These are phyloP conservation scores for Ophiosphaerella korrae DNA, from an alignment of 2,329 filamentous ascomycete genomes.

Conservation along the genomic window DNA sequence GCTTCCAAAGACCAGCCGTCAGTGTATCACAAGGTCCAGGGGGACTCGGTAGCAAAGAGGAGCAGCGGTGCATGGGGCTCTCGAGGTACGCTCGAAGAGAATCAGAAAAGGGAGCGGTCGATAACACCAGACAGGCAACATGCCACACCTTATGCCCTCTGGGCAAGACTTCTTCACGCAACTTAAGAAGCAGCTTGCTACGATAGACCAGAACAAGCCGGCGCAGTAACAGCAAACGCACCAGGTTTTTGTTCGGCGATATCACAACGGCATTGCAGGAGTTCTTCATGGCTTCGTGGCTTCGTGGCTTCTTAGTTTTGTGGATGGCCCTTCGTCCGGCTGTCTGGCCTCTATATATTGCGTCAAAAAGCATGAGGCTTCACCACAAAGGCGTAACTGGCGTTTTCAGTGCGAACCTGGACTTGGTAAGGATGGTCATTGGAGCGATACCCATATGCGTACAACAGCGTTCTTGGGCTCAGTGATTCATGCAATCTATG, in stretches of 20 bases:
- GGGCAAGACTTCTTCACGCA: slow-evolving; percentile 53
- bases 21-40: slow-evolving; percentile 47
- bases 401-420: slow-evolving; percentile 12
- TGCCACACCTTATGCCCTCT: slow-evolving; percentile 50
- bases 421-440: slow-evolving; percentile 17
- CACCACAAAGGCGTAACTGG: slow-evolving; percentile 35
- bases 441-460: slow-evolving; percentile 36
- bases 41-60: slow-evolving; percentile 46
- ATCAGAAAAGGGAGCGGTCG: neutral
- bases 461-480: slow-evolving; percentile 16
- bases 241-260: slow-evolving; percentile 36
- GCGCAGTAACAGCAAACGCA: slow-evolving; percentile 25
- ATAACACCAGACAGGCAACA: slow-evolving; percentile 37
- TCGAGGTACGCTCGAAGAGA: slow-evolving; percentile 37
- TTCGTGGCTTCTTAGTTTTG: slow-evolving; percentile 18
- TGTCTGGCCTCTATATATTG: slow-evolving; percentile 18
- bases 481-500: slow-evolving; percentile 2
- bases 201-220: slow-evolving; percentile 46
- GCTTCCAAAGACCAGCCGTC: slow-evolving; percentile 32
- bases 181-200: slow-evolving; percentile 52
- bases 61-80: slow-evolving; percentile 48
- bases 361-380: slow-evolving; percentile 22
- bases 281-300: slow-evolving; percentile 36
- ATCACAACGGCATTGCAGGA: slow-evolving; percentile 43
- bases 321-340: slow-evolving; percentile 18